Conservation (phyloP, 345 rosid genomes). For the Adansonia digitata region DNA sequence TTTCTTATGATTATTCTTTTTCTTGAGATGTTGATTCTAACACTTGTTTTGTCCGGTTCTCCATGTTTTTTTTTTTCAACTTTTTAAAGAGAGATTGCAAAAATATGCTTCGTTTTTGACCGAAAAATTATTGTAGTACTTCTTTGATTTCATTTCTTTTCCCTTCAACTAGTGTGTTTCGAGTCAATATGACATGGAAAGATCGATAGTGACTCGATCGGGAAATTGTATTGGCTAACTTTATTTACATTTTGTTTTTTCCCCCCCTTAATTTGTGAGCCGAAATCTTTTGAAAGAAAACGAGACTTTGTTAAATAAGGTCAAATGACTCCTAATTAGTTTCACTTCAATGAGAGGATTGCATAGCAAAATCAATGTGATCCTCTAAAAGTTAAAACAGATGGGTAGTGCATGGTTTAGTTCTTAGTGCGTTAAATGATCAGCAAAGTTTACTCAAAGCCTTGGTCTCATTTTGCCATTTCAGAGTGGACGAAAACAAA, state of each 20-base stretch:
- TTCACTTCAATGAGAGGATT: not conserved
- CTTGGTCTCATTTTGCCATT: not conserved
- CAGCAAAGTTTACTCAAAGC: not conserved
- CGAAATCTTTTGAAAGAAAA: not conserved
- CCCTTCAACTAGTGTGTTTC: not conserved
- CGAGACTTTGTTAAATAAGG: not conserved
- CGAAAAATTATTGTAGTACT: not conserved
- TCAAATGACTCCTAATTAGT: not conserved
- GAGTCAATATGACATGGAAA: slow-evolving; percentile 9
- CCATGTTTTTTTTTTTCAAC: too few species aligned
- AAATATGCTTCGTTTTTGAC: not conserved
- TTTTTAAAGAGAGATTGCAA: too few species aligned
- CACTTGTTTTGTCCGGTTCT: too few species aligned
- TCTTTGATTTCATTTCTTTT: not conserved
- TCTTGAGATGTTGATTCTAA: too few species aligned
- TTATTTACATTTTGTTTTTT: not conserved
- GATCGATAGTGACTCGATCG: not conserved
- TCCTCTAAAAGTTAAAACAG: not conserved
- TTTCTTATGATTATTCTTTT: too few species aligned
- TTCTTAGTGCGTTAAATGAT: not conserved
- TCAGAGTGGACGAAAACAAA: too few species aligned
- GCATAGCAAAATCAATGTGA: not conserved
- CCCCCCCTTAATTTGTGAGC: not conserved
- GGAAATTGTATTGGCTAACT: not conserved
- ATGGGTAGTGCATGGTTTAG: not conserved